Percentiles rank a stretch among this genome's conserved stretches.
These are phyloP conservation scores for Aspergillus fumigatiaffinis DNA, from an alignment of 2,329 filamentous ascomycete genomes.

Conservation along the genomic window DNA sequence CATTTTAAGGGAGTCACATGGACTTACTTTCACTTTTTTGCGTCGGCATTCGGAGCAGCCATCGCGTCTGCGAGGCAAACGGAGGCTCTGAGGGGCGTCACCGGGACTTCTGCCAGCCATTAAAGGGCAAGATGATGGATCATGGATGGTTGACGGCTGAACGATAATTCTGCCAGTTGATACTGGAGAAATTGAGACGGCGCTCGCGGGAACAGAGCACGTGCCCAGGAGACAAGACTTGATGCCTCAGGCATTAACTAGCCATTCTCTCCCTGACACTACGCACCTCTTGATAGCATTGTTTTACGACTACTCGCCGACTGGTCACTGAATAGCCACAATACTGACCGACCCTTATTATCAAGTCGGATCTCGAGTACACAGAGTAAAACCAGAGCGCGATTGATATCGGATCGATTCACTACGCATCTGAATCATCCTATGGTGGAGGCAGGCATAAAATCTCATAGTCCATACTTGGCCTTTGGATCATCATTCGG, in stretches of 20 bases:
- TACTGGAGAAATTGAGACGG: not conserved
- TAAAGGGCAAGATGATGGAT: not conserved
- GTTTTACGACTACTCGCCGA: not conserved
- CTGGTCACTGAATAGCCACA: not conserved
- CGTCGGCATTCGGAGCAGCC: slow-evolving; percentile 28
- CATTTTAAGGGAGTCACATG: not conserved
- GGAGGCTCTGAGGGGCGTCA: not conserved
- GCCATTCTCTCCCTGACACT: not conserved
- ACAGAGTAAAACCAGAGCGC: not conserved
- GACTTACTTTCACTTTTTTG: slow-evolving; percentile 26
- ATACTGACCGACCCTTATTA: not conserved
- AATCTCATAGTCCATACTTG: not conserved
- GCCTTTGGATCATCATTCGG: not conserved
- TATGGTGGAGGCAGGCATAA: not conserved
- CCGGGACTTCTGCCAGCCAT: not conserved
- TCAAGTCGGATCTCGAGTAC: no score
- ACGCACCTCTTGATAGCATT: not conserved
- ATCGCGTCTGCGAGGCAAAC: slow-evolving; percentile 19
- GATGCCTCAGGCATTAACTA: not conserved
- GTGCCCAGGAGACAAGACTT: not conserved
- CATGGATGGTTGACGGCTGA: not conserved
- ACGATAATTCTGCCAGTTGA: no score
- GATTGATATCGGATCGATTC: not conserved
- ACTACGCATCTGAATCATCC: not conserved
- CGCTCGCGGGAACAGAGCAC: not conserved